phyloP scores from a whole-genome alignment of 2,329 filamentous ascomycete species.

The Verticillium zaregamsianum region DNA sequence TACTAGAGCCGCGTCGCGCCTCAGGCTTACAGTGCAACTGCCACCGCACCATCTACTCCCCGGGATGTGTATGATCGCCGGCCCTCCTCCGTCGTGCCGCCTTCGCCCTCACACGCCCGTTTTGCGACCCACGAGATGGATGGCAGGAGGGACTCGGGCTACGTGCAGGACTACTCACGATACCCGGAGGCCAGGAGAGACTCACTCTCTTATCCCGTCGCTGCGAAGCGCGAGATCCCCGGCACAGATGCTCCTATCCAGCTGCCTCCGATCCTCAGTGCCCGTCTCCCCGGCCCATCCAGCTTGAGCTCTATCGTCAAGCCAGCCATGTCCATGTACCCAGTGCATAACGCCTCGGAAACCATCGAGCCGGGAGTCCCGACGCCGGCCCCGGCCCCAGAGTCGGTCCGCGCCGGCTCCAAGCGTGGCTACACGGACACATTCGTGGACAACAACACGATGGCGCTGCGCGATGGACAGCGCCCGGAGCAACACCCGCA shows the following conservation, averaged over 20 bases:
- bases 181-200: not conserved
- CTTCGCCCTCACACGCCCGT: constrained; percentile 28
- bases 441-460: constrained; percentile 14
- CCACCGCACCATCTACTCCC: constrained; percentile 23
- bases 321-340: not conserved
- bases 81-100: constrained; percentile 29
- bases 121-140: constrained; percentile 2
- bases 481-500: constrained; percentile 17
- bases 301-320: not conserved
- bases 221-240: not conserved
- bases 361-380: constrained; percentile 9
- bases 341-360: not conserved
- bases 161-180: constrained; percentile 6
- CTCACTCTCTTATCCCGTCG: not conserved
- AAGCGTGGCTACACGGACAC: constrained; percentile 13
- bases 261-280: not conserved
- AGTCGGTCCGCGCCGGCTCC: constrained; percentile 7
- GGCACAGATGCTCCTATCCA: not conserved
- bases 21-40: constrained; percentile 21
- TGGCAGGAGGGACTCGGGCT: constrained; percentile 3
- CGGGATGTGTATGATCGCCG: constrained; percentile 33
- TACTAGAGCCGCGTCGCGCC: constrained; percentile 24
- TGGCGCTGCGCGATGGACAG: constrained; percentile 31
- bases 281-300: not conserved
- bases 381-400: not conserved